Percentiles rank a stretch among this genome's conserved stretches.
Conservation (phyloP, 1,284 basidiomycete species). For the Inonotus obliquus region DNA sequence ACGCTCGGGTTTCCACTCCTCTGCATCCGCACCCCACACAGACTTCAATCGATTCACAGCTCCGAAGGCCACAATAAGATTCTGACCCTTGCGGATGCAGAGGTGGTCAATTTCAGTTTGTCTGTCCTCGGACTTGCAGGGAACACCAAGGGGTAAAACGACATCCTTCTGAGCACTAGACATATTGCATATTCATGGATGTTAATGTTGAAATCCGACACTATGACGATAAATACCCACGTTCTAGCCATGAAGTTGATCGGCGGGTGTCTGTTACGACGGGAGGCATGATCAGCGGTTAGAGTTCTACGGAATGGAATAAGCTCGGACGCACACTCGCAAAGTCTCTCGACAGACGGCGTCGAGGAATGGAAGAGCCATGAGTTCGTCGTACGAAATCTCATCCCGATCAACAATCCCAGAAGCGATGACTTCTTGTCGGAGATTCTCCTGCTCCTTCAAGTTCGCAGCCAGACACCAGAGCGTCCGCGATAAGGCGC, state of each 20-base stretch:
- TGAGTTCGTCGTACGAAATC: slow-evolving; percentile 14
- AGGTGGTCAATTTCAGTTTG: slow-evolving; percentile 12
- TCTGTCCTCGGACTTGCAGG: slow-evolving; percentile 15
- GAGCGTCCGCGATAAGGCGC: slow-evolving; percentile 17
- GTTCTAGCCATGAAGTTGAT: slow-evolving; percentile 20
- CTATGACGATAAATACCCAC: slow-evolving; percentile 1
- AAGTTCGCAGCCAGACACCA: slow-evolving; percentile 8
- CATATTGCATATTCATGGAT: not conserved
- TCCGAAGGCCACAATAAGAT: slow-evolving; percentile 26
- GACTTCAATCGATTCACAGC: slow-evolving; percentile 28
- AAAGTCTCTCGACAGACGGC: slow-evolving; percentile 19
- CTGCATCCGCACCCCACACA: slow-evolving; percentile 32
- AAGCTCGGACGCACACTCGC: slow-evolving; percentile 7
- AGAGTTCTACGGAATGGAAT: not conserved
- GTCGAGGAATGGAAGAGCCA: slow-evolving; percentile 18
- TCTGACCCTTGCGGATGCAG: slow-evolving; percentile 16
- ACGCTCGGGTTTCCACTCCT: slow-evolving; percentile 34
- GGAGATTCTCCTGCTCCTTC: slow-evolving; percentile 15
- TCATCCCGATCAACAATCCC: slow-evolving; percentile 10
- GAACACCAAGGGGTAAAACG: slow-evolving; percentile 17
- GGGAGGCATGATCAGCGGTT: not conserved
- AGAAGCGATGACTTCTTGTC: slow-evolving; percentile 15
- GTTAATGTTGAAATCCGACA: not conserved
- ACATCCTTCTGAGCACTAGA: slow-evolving; percentile 16
- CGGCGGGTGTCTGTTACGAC: slow-evolving; percentile 12